Evolutionary conservation across 78 protist species (phyloP).

Genomic region (Dictyostelium brefeldianum): DNA sequence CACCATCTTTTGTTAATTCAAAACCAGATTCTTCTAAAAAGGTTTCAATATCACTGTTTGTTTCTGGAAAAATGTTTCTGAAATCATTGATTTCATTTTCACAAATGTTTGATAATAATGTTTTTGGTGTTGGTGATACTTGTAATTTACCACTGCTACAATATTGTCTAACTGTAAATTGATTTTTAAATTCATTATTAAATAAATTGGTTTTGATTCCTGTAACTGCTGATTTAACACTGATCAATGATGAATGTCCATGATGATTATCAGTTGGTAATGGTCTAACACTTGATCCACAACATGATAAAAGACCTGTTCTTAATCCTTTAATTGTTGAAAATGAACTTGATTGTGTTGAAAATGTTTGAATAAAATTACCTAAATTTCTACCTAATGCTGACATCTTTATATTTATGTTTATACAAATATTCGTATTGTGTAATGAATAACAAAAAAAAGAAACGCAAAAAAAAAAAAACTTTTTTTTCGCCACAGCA

Average conservation of each 20-base stretch:
- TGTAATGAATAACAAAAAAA: too few species aligned
- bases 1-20: constrained; percentile 36
- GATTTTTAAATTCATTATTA: neutral
- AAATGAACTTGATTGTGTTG: neutral
- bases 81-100: constrained; percentile 64
- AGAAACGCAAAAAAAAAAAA: neutral
- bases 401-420: neutral
- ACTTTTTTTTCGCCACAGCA: too few species aligned
- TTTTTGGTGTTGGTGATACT: constrained; percentile 67
- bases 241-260: neutral
- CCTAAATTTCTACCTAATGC: constrained; percentile 52
- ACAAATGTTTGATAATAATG: constrained; percentile 27
- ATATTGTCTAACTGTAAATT: constrained; percentile 46
- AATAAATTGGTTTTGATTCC: constrained; percentile 17
- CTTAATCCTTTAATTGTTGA: constrained; percentile 9
- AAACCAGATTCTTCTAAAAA: constrained; percentile 70
- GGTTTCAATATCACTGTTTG: neutral
- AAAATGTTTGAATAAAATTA: constrained; percentile 25
- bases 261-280: neutral
- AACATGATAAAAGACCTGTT: constrained; percentile 19
- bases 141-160: constrained; percentile 14
- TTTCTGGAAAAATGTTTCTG: constrained; percentile 36
- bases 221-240: neutral
- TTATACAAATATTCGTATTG: too few species aligned
- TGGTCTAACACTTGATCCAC: constrained; percentile 34